A percentile compares a stretch with the other conserved stretches of the same genome.
Conservation (phyloP, 2,329 filamentous ascomycete genomes). For the Didymella arachidicola region DNA sequence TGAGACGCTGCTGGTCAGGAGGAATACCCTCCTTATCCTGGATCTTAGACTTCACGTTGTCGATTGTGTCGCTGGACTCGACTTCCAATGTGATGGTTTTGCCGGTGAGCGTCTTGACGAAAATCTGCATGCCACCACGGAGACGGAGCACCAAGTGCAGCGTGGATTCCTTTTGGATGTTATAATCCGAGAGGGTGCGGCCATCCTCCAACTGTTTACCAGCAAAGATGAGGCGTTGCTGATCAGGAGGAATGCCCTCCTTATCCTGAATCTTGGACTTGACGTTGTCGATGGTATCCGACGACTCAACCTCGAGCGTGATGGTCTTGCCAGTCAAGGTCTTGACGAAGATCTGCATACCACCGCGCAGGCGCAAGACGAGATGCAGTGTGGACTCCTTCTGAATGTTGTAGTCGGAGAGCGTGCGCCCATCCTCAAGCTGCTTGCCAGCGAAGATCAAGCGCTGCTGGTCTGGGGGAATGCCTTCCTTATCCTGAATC, state of each 20-base stretch:
- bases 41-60: constrained; percentile 95
- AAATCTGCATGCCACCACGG: constrained; percentile 76
- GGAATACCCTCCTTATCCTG: constrained; percentile 81
- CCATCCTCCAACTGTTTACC: constrained; percentile 97
- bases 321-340: constrained; percentile 70
- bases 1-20: constrained; percentile 91
- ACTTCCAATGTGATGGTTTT: constrained; percentile 96
- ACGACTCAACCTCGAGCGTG: constrained; percentile 71
- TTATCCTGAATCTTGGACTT: constrained; percentile 98
- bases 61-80: constrained; percentile 87
- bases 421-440: constrained; percentile 64
- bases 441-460: constrained; percentile 67
- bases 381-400: constrained; percentile 75
- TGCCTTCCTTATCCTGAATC: constrained; percentile 67
- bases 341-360: constrained; percentile 70
- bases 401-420: constrained; percentile 65
- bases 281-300: constrained; percentile 93
- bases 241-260: constrained; percentile 94
- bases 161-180: constrained; percentile 92
- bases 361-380: constrained; percentile 75
- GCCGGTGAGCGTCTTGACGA: constrained; percentile 69
- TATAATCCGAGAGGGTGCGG: constrained; percentile 89
- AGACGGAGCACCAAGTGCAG: constrained; percentile 87
- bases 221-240: constrained; percentile 95
- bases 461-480: constrained; percentile 66